These are phyloP conservation scores for Camillea tinctor DNA, from an alignment of 2,329 filamentous ascomycete genomes.

Conservation along the genomic window DNA sequence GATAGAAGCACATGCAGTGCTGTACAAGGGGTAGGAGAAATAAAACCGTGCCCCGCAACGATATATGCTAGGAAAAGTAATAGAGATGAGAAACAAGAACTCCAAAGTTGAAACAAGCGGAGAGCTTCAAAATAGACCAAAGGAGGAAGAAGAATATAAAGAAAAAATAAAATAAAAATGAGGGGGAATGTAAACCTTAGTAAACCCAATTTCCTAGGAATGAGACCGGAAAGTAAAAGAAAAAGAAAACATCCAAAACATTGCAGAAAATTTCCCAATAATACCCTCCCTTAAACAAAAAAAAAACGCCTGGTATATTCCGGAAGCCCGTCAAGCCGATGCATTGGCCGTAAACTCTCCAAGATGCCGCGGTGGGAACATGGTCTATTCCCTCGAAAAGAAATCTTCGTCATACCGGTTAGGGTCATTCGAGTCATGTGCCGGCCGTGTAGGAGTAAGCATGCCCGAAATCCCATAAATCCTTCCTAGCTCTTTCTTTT, in stretches of 20 bases:
- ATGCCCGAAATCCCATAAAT: background rate
- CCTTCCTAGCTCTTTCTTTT: constrained; percentile 1
- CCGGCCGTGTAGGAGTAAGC: background rate
- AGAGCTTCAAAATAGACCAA: background rate
- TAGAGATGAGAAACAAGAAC: background rate
- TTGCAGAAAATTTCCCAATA: background rate
- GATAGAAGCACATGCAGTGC: background rate
- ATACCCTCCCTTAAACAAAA: background rate
- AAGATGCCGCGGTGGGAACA: background rate
- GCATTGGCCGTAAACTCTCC: background rate
- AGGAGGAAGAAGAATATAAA: background rate
- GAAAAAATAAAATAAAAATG: background rate
- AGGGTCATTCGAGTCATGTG: background rate
- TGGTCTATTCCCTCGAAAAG: background rate
- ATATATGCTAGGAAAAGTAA: background rate
- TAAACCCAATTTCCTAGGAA: background rate
- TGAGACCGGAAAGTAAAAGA: background rate
- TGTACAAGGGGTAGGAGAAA: background rate
- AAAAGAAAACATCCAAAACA: background rate
- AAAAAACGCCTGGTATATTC: constrained; percentile 2
- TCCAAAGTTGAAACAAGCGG: background rate
- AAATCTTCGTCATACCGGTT: background rate
- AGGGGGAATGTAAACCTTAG: background rate
- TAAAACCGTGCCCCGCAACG: background rate
- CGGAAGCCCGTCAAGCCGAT: background rate